Conservation (phyloP, 257 asterid genomes). For the Gentiana dahurica region DNA sequence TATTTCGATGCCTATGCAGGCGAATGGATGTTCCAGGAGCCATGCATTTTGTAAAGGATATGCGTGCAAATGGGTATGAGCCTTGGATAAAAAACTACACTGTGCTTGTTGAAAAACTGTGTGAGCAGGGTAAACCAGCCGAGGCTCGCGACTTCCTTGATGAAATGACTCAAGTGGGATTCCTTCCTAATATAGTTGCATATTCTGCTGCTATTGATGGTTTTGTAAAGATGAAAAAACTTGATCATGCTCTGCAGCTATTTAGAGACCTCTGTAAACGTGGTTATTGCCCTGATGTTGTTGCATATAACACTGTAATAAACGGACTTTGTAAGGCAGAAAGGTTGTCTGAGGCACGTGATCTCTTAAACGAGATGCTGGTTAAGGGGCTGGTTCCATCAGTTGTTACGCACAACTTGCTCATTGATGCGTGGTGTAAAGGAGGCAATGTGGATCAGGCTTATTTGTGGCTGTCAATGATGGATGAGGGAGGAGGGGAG, state of each 20-base stretch:
- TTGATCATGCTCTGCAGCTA: conserved; percentile 48
- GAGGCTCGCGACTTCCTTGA: conserved; percentile 65
- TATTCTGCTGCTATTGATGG: conserved; percentile 69
- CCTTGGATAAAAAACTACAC: conserved; percentile 92
- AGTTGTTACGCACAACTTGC: conserved; percentile 70
- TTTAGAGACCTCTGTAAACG: conserved; percentile 47
- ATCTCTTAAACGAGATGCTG: conserved; percentile 46
- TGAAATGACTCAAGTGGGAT: conserved; percentile 54
- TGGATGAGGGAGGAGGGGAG: conserved; percentile 44
- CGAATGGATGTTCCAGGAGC: conserved; percentile 46
- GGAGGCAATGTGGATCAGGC: conserved; percentile 50
- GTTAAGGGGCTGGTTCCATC: conserved; percentile 73
- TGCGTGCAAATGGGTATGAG: conserved; percentile 59
- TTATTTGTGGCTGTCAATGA: conserved; percentile 30
- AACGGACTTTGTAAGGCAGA: conserved; percentile 63
- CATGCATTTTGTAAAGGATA: conserved; percentile 50
- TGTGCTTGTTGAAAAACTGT: conserved; percentile 51
- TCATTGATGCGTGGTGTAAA: conserved; percentile 85
- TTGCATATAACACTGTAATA: conserved; percentile 62
- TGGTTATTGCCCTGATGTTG: conserved; percentile 76
- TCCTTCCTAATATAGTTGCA: conserved; percentile 64
- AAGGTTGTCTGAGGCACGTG: conserved; percentile 51
- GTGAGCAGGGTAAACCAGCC: conserved; percentile 42
- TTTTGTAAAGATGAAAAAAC: conserved; percentile 38
- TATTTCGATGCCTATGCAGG: conserved; percentile 72